Evolutionary conservation across 306 rosid genomes (phyloP), one percentile per base, ranked within the genome.

Genomic region (Geum urbanum): DNA sequence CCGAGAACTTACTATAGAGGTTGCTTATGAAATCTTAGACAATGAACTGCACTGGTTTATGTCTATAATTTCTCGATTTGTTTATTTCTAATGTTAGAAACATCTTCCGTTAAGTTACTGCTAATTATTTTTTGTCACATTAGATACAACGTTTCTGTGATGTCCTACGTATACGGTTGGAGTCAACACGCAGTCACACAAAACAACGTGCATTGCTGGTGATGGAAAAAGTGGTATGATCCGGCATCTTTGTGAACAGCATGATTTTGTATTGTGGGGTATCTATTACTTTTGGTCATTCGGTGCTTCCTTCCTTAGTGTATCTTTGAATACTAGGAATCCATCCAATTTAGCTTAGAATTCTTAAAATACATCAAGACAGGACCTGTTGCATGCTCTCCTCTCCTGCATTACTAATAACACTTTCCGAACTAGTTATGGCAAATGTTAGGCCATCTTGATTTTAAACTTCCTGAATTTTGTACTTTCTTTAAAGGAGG

Each of bases 141-240:
- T 72, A 92, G 98, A 79, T 92, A 75, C 76, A 75, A 16, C 55
- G 79, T 76, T 86, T 83, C 72, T 82, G 96, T 66, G 85, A 90
- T 71, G 77, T 80, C 73, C 77, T 92, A 74, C 97, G 98, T 57
- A 81, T 90, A 68, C 88, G 96, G 75, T 92, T 96, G 98, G 98
- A 92, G 82, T 88, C 95, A 1, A 73, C 85, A 49, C 97, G 98
- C 41, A 87, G 86, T 81, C 96, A 91, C 70, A 92, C 98, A 14
- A 92, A 81, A 86, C 94, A 86, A 84, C 97, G 97, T 63, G 94
- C 97, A 58, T 81, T 92, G 67, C 59, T 79, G 72, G 88, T 83
- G 94, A 92, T 92, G 97, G 96, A 92, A 44, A 84, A 83, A 79
- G 75, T 92, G 88, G 98, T 92, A 92, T 54, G 88, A 54, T 48